phyloP scores from a whole-genome alignment of 306 rosid species.

The Corylus americana region DNA sequence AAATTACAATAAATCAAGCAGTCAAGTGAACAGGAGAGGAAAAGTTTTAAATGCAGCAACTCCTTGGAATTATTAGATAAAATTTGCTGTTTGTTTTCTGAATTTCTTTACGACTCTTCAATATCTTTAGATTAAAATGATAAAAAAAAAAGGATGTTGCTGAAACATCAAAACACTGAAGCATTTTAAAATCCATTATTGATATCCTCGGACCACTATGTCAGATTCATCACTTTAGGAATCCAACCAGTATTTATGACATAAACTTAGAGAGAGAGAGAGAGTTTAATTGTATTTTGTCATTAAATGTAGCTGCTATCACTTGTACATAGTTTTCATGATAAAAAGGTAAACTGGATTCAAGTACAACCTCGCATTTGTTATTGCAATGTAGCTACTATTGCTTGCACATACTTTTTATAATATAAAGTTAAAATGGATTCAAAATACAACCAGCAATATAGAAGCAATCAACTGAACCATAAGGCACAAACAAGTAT shows the following conservation, averaged over 20 bases:
- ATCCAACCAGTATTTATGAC: background rate
- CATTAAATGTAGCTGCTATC: constrained; percentile 9
- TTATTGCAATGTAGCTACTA: constrained; percentile 6
- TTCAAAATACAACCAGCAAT: background rate
- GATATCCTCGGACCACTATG: background rate
- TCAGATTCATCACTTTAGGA: constrained; percentile 3
- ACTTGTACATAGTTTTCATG: constrained; percentile 2
- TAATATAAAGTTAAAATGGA: background rate
- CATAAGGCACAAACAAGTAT: constrained; percentile 22
- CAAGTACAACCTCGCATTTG: background rate
- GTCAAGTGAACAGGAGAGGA: background rate
- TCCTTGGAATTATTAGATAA: background rate
- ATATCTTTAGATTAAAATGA: background rate
- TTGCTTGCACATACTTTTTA: background rate
- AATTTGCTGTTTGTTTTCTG: background rate
- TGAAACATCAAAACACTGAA: background rate
- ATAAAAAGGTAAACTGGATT: background rate
- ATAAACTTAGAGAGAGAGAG: background rate
- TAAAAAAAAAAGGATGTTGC: constrained; percentile 3
- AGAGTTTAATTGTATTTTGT: background rate
- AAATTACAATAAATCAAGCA: background rate
- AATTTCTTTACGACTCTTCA: background rate
- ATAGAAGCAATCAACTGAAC: constrained; percentile 10
- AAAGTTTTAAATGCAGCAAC: background rate
- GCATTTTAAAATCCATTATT: constrained; percentile 5